Evolutionary conservation across 306 rosid genomes (phyloP), one percentile per base, ranked within the genome.

Genomic region (Acacia acuminata): DNA sequence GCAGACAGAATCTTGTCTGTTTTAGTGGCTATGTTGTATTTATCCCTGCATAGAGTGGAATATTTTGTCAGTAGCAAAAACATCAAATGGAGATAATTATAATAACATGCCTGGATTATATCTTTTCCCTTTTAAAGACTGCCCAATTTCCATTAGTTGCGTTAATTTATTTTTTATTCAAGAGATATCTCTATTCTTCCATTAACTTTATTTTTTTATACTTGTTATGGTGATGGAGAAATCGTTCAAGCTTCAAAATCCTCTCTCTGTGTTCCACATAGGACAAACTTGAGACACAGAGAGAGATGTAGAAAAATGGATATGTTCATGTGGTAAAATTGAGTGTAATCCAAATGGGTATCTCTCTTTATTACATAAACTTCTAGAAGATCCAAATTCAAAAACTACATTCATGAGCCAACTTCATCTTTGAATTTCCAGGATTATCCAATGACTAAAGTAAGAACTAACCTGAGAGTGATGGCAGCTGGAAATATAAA

Each of bases 21-120:
- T 87, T 78, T 87, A 3, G 97, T 94, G 42, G 97, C 98, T 13
- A 92, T 88, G 87, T 86, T 76, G 89, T 86, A 83, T 9, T 80
- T 83, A 78, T 94, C 96, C 92, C 98, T 94, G 92, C 44, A 79
- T 15, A 71, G 15, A 60, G 74, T 60, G 77, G 72, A 78, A 66
- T 79, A 8, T 43, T 17, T 47, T 70, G 24, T 58, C 22, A 76
- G 42, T 3, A 60, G 58, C 22, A 75, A 53, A 68, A 60, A 67
- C 79, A 83, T 55, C 42, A 32, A 64, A 16, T 48, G n/a, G n/a
- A 64, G 68, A 11, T 61, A 61, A 61, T 30, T 11, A 27, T 63
- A 9, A 61, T 50, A 61, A 38, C 45, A 51, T 65, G 68, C 75
- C 55, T 53, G 42, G 69, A 38, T 61, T 11, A 25, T 27, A 48